These are phyloP conservation scores for Eucalyptus sp. DNA, from an alignment of 345 rosid species.

Conservation along the genomic window DNA sequence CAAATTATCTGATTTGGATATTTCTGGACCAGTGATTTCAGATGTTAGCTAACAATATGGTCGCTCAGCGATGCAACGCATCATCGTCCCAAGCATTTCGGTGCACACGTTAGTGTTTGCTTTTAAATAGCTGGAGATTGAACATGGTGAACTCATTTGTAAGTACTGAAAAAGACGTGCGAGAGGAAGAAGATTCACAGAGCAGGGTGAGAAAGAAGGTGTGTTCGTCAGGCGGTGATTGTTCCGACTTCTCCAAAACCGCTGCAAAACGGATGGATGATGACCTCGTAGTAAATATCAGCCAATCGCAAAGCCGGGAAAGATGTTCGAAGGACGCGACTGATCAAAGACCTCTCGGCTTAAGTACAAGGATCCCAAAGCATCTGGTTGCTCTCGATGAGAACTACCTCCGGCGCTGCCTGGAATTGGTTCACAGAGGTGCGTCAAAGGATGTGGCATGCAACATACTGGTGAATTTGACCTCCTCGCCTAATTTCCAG, in stretches of 20 bases:
- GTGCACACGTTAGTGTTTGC: slow-evolving; percentile 10
- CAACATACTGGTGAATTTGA: slow-evolving; percentile 24
- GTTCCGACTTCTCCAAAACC: slow-evolving; percentile 5
- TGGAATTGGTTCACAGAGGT: slow-evolving; percentile 40
- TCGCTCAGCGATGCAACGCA: not conserved
- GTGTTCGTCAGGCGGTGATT: not conserved
- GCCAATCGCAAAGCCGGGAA: slow-evolving; percentile 34
- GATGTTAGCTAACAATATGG: not conserved
- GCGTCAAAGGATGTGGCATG: slow-evolving; percentile 36
- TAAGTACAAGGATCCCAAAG: slow-evolving; percentile 57
- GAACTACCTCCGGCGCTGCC: slow-evolving; percentile 58
- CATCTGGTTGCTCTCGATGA: slow-evolving; percentile 63
- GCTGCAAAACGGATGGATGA: slow-evolving; percentile 16
- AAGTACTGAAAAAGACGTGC: slow-evolving; percentile 20
- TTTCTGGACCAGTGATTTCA: not conserved
- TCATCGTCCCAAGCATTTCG: slow-evolving; percentile 13
- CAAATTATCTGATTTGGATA: not conserved
- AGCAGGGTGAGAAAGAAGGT: not conserved
- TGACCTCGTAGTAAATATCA: slow-evolving; percentile 25
- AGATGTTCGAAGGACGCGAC: slow-evolving; percentile 32
- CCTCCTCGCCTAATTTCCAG: slow-evolving; percentile 14
- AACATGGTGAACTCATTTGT: slow-evolving; percentile 38
- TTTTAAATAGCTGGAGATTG: not conserved
- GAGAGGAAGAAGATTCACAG: slow-evolving; percentile 29
- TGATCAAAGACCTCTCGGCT: slow-evolving; percentile 17